Evolutionary conservation across 1,284 basidiomycete species (phyloP), one percentile per base, ranked within the genome.

Genomic region (Ustilago esculenta): DNA sequence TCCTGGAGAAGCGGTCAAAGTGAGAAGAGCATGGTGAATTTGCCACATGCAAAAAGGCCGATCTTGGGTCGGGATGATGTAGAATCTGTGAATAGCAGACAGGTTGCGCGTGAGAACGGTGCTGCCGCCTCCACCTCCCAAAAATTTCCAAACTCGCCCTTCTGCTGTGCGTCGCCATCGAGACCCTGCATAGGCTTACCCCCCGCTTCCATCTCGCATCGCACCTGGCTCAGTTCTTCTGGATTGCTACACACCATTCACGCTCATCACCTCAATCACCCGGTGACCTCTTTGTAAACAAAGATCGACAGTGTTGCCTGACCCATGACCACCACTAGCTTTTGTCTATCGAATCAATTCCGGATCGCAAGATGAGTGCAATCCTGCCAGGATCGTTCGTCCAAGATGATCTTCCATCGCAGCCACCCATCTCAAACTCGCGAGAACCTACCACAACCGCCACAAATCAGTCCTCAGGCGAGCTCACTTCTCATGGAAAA

Each of bases 261-360:
- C 53, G 53, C 44, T 63, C 48, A 51, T 52, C 59, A 33, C 32
- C n/a, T n/a, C n/a, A n/a, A n/a, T n/a, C n/a, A n/a, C n/a, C n/a
- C n/a, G n/a, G n/a, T n/a, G n/a, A n/a, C n/a, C n/a, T n/a, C n/a
- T n/a, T n/a, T n/a, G n/a, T n/a, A n/a, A n/a, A n/a, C n/a, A n/a
- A n/a, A n/a, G n/a, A n/a, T n/a, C n/a, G n/a, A n/a, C n/a, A n/a
- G n/a, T 5, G 21, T 5, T 20, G 18, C 39, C 37, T 15, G 1
- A 9, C 14, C 39, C 24, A 32, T 25, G 12, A 20, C 37, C 41
- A 53, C 21, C 46, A 49, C 18, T 23, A 25, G n/a, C 24, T 2
- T 36, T n/a, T 25, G 40, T 40, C 36, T 27, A n/a, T 5, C 3
- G 5, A 23, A 3, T n/a, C 25, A 11, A 15, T 25, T 12, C 6